phyloP scores from a whole-genome alignment of 1,284 basidiomycete genomes.

The Puccinia polysora region DNA sequence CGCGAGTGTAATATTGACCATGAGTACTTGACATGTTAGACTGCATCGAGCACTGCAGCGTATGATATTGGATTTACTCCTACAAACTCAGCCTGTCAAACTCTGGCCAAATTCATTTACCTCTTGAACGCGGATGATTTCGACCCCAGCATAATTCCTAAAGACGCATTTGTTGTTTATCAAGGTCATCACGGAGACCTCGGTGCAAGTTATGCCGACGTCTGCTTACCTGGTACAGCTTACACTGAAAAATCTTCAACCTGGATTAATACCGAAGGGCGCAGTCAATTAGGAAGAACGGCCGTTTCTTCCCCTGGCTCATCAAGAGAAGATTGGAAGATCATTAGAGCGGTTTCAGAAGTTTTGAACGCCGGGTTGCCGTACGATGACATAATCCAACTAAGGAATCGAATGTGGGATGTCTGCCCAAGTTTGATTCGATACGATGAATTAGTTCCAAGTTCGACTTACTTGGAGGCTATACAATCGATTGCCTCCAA shows the following conservation, averaged over 20 bases:
- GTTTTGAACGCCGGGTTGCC: conserved; percentile 72
- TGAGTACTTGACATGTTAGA: conserved; percentile 56
- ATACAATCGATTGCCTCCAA: conserved; percentile 62
- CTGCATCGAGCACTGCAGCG: conserved; percentile 86
- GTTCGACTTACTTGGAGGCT: conserved; percentile 64
- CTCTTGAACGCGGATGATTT: conserved; percentile 94
- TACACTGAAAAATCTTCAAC: conserved; percentile 94
- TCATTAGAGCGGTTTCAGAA: conserved; percentile 91
- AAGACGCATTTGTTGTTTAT: conserved; percentile 94
- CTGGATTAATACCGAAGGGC: conserved; percentile 97
- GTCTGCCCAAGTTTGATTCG: conserved; percentile 84
- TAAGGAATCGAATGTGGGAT: conserved; percentile 95
- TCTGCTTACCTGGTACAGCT: conserved; percentile 84
- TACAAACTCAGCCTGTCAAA: conserved; percentile 67
- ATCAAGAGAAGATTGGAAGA: conserved; percentile 97
- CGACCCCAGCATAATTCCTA: conserved; percentile 81
- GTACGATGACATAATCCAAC: conserved; percentile 80
- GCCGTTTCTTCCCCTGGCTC: conserved; percentile 94
- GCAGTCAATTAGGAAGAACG: conserved; percentile 81
- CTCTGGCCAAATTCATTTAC: conserved; percentile 91
- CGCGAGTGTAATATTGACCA: neutral
- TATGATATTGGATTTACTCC: conserved; percentile 92
- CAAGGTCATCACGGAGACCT: conserved; percentile 98
- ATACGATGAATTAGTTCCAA: conserved; percentile 78
- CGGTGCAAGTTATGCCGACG: conserved; percentile 92